phyloP scores from a whole-genome alignment of 225 moss, liverwort and hornwort species.

The Pleurozium schreberi region DNA sequence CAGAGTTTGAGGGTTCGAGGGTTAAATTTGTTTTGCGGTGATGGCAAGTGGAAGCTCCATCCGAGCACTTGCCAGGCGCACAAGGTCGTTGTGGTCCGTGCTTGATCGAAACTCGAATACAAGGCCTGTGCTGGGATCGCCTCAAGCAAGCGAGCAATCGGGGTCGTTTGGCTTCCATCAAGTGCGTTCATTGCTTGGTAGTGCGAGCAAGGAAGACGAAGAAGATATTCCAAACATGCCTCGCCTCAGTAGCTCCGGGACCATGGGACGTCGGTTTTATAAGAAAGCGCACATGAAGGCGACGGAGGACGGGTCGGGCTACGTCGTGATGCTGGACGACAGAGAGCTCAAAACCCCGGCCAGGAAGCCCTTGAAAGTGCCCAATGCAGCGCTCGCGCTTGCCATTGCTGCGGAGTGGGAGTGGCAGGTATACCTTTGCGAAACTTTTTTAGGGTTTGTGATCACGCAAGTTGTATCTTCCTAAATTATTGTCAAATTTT shows the following conservation, averaged over 20 bases:
- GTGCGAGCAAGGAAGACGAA: constrained; percentile 14
- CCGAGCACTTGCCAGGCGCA: constrained; percentile 15
- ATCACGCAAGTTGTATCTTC: neutral
- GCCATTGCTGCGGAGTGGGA: constrained; percentile 98
- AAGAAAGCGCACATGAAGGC: constrained; percentile 64
- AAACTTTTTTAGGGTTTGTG: neutral
- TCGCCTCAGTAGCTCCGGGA: constrained; percentile 45
- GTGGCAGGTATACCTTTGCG: constrained; percentile 69
- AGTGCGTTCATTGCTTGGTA: constrained; percentile 12
- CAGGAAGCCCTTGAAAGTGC: constrained; percentile 64
- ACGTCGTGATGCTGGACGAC: constrained; percentile 67
- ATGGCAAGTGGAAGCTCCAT: constrained; percentile 33
- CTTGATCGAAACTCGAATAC: neutral
- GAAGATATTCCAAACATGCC: constrained; percentile 49
- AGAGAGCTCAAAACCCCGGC: constrained; percentile 76
- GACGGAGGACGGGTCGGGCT: constrained; percentile 35
- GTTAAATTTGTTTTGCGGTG: neutral
- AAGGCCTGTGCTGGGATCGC: neutral
- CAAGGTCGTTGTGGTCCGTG: neutral
- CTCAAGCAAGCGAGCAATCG: neutral
- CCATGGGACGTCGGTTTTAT: constrained; percentile 70
- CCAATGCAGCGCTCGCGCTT: constrained; percentile 69
- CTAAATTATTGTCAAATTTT: neutral
- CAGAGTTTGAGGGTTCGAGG: neutral
- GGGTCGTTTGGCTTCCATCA: neutral